Evolutionary conservation across 164 flowering plant species (phyloP).

Genomic region (Magnolia sinica): DNA sequence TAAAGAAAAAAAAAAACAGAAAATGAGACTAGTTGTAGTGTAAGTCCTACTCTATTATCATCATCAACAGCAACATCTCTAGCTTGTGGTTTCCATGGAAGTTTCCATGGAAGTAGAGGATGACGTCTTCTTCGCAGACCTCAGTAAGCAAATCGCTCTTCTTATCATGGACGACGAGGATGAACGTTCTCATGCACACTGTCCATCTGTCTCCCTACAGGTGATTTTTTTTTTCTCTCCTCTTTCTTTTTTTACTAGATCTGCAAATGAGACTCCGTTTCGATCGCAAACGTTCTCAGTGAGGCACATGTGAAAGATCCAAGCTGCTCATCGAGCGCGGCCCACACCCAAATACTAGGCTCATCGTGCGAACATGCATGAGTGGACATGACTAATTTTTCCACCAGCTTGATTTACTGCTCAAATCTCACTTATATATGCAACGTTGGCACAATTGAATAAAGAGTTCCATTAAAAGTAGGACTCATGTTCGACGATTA

Average conservation of each 20-base stretch:
- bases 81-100: background rate
- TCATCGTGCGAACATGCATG: no score
- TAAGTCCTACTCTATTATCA: slow-evolving; percentile 1
- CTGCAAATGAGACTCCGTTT: background rate
- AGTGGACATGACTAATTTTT: no score
- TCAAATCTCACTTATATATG: no score
- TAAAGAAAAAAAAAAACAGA: background rate
- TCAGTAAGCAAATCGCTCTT: slow-evolving; percentile 71
- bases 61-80: background rate
- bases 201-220: slow-evolving; percentile 59
- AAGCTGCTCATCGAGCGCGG: no score
- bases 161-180: slow-evolving; percentile 76
- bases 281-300: no score
- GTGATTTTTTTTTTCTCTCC: slow-evolving; percentile 17
- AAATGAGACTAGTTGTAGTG: background rate
- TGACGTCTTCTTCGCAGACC: slow-evolving; percentile 76
- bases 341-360: no score
- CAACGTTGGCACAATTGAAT: no score
- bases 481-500: no score
- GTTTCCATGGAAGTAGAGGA: slow-evolving; percentile 50
- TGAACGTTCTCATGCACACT: slow-evolving; percentile 25
- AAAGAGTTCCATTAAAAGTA: no score
- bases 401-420: no score
- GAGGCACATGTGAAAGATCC: no score
- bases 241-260: background rate